phyloP scores from a whole-genome alignment of 2,329 filamentous ascomycete species.

The Pseudogymnoascus sp. region DNA sequence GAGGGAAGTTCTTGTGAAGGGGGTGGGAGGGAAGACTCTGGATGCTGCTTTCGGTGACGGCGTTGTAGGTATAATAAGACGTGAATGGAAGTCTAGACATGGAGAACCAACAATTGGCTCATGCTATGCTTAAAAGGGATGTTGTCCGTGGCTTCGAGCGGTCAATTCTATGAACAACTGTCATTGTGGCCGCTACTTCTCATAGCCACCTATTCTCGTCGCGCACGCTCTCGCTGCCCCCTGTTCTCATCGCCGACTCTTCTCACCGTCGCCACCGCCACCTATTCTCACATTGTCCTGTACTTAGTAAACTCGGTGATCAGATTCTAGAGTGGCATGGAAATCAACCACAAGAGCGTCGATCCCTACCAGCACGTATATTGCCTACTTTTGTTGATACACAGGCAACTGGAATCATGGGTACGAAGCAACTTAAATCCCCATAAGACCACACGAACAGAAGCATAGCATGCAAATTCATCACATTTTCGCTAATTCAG shows the following conservation, averaged over 20 bases:
- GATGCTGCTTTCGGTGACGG: not conserved
- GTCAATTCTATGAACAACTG: too few relatives aligned
- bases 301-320: not conserved
- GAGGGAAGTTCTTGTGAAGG: slow-evolving; percentile 52
- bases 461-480: not conserved
- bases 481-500: slow-evolving; percentile 6
- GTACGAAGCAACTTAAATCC: not conserved
- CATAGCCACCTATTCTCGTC: not conserved
- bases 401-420: too few relatives aligned
- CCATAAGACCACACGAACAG: not conserved
- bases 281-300: not conserved
- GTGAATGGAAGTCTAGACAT: not conserved
- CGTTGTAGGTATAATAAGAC: not conserved
- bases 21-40: not conserved
- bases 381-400: too few relatives aligned
- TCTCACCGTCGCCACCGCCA: not conserved
- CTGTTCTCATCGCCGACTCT: not conserved
- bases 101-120: too few relatives aligned
- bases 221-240: too few relatives aligned
- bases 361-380: too few relatives aligned
- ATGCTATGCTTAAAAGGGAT: too few relatives aligned
- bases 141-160: too few relatives aligned
- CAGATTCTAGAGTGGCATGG: too few relatives aligned
- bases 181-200: not conserved
- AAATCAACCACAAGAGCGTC: too few relatives aligned